These are phyloP conservation scores for Trypanosoma lewisi DNA, from an alignment of 208 protist species.

Conservation along the genomic window DNA sequence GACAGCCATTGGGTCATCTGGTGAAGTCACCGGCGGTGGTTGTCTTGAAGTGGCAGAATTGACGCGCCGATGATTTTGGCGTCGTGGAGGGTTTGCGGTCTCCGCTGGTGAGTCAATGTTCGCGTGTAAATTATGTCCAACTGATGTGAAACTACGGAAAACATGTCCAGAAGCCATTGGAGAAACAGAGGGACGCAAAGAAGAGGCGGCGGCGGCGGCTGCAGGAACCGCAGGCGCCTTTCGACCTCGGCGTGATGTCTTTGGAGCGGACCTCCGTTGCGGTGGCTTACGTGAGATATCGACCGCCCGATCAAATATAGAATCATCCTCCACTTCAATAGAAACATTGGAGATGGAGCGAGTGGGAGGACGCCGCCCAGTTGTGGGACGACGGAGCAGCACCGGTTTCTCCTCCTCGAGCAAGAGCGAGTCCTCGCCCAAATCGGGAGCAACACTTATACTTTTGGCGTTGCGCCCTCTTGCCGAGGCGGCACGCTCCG, in stretches of 20 bases:
- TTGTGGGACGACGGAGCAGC: slow-evolving; percentile 36
- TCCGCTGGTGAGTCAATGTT: not conserved
- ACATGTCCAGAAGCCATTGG: not conserved
- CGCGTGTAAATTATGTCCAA: not conserved
- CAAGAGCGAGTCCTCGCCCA: slow-evolving; percentile 52
- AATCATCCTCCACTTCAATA: slow-evolving; percentile 34
- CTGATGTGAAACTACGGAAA: slow-evolving; percentile 1
- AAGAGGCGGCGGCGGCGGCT: not conserved
- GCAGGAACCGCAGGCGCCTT: slow-evolving; percentile 7
- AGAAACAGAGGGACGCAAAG: not conserved
- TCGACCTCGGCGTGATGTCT: slow-evolving; percentile 1
- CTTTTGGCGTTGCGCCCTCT: slow-evolving; percentile 20
- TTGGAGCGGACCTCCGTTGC: slow-evolving; percentile 18
- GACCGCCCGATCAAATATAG: slow-evolving; percentile 32
- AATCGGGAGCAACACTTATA: slow-evolving; percentile 39
- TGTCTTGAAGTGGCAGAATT: slow-evolving; percentile 7
- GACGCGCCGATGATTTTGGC: no score
- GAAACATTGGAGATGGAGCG: slow-evolving; percentile 59
- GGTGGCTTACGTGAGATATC: slow-evolving; percentile 36
- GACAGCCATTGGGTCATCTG: slow-evolving; percentile 80
- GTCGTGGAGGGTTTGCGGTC: no score
- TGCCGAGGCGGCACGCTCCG: slow-evolving; percentile 15
- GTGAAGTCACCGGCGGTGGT: not conserved
- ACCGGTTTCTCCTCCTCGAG: slow-evolving; percentile 66
- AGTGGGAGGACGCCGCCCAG: slow-evolving; percentile 37